Percentiles rank a stretch among this genome's conserved stretches.
Evolutionary conservation across 2,329 filamentous ascomycete species (phyloP).

Genomic region (Diaporthe ampelina): DNA sequence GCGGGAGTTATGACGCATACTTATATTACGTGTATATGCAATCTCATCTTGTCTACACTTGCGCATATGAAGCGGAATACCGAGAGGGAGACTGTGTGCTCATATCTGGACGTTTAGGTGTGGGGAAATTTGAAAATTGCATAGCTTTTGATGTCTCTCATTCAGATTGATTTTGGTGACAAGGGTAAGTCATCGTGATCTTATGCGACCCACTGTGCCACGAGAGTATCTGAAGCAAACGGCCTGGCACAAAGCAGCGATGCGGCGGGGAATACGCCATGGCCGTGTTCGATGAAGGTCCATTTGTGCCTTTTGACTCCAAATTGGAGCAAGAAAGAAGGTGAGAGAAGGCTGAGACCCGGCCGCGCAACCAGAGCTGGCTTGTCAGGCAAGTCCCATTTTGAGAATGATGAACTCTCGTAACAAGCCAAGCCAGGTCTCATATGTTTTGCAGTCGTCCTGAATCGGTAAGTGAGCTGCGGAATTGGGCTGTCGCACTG

Average conservation of each 20-base stretch:
- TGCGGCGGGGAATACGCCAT: background rate
- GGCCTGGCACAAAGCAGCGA: background rate
- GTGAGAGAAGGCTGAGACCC: background rate
- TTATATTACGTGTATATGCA: background rate
- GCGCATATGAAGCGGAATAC: background rate
- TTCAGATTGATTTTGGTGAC: background rate
- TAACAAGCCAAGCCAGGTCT: background rate
- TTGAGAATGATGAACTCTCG: too few species aligned
- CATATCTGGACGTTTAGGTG: background rate
- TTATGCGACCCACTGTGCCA: too few species aligned
- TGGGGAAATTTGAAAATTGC: background rate
- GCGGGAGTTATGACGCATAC: background rate
- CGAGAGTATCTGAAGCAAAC: background rate
- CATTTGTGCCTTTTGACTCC: background rate
- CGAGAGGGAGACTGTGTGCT: background rate
- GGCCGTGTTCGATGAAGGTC: background rate
- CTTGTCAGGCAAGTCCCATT: background rate
- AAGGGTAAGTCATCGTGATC: background rate
- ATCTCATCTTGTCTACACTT: constrained; percentile 7
- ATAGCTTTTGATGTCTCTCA: background rate
- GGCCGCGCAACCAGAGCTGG: background rate
- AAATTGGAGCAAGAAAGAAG: background rate
- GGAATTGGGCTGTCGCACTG: background rate
- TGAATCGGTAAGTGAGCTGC: background rate
- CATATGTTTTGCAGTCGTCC: background rate